Evolutionary conservation across 345 rosid genomes (phyloP).

Genomic region (Lumnitzera littorea): DNA sequence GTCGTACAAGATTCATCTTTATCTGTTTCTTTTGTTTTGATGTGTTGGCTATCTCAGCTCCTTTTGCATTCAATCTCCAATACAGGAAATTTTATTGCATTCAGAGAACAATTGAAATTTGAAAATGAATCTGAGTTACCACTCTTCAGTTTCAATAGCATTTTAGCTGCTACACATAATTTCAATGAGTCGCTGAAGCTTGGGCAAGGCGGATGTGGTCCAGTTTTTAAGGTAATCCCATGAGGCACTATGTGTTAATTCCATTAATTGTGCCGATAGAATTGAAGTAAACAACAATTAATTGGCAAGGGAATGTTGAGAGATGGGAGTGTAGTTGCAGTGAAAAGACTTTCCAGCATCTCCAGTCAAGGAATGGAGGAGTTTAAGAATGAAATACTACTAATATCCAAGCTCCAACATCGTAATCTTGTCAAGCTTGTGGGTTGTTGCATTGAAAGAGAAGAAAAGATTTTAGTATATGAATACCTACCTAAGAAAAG

Average conservation of each 20-base stretch:
- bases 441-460: constrained; percentile 54
- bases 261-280: not conserved
- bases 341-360: constrained; percentile 43
- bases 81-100: not conserved
- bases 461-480: constrained; percentile 52
- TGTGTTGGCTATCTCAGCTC: too few species aligned
- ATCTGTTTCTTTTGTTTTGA: not conserved
- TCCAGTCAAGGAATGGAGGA: constrained; percentile 58
- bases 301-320: constrained; percentile 39
- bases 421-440: constrained; percentile 51
- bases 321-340: constrained; percentile 42
- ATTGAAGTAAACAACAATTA: not conserved
- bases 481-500: constrained; percentile 36
- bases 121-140: constrained; percentile 1
- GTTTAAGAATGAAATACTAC: constrained; percentile 47
- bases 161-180: constrained; percentile 1
- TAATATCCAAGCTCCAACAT: constrained; percentile 60
- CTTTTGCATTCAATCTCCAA: too few species aligned
- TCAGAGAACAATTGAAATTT: not conserved
- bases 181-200: constrained; percentile 3
- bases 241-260: not conserved
- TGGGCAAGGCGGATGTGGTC: constrained; percentile 11
- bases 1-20: too few species aligned
- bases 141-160: not conserved
- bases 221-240: constrained; percentile 4